Evolutionary conservation across 2,329 filamentous ascomycete species (phyloP), one percentile per base, ranked within the genome.

Genomic region (Ascochyta koolunga): DNA sequence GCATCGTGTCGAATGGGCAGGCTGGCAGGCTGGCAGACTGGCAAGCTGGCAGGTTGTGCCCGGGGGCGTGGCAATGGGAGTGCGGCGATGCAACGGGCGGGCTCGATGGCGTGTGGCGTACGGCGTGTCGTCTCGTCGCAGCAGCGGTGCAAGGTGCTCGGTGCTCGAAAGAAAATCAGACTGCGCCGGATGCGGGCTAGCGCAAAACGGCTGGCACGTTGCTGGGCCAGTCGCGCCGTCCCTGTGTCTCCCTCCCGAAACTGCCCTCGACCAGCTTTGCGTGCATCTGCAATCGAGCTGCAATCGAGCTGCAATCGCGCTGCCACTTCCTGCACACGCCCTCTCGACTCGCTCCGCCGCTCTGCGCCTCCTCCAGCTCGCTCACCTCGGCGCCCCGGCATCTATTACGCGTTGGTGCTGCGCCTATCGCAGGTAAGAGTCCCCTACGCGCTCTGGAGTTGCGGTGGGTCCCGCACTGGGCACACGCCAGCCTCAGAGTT

Each of bases 1-100:
- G 77, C 87, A 91, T 90, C 42, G 43, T 70, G 51, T 52, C 38
- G 43, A 48, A 49, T 51, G 49, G 11, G 4, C 11, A 29, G 27
- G 27, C 11, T 10, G 27, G 13, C 27, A 27, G 25, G 25, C 7
- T 9, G 25, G 22, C 22, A 24, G 22, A 7, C 22, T 4, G 22
- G 22, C 22, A 24, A 7, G 22, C 22, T 4, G 22, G 22, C 22
- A 27, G 24, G 24, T 27, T 27, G 24, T 7, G 24, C 24, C 42
- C 58, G 22, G 52, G 50, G 55, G 61, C 60, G 45, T 38, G 56
- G 38, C 54, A 48, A 54, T 44, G 49, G 59, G 27, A 29, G 48
- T 38, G 40, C 42, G 54, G 50, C 50, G 59, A 56, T 56, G 59
- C 64, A 67, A 64, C 66, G 63, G 36, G 43, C 43, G 25, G 50